Percentiles rank a stretch among this genome's conserved stretches.
Conservation (phyloP, 495 filamentous ascomycete species). For the Aspergillus homomorphus region DNA sequence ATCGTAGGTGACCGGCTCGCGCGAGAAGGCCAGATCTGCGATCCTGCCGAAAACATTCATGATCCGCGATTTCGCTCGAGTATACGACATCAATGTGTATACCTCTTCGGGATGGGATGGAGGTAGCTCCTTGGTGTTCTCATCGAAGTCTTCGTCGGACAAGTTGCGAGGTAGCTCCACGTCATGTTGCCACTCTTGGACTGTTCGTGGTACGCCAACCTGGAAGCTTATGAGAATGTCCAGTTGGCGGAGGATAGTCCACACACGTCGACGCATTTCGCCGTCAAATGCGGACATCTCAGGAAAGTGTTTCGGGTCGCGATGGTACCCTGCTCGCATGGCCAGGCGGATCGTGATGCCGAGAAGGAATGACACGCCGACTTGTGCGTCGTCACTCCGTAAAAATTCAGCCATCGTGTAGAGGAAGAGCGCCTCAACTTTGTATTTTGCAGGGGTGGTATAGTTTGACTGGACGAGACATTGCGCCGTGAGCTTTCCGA, state of each 20-base stretch:
- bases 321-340: constrained; percentile 47
- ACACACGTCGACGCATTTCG: constrained; percentile 46
- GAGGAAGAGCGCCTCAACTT: constrained; percentile 37
- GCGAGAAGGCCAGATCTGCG: constrained; percentile 43
- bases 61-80: constrained; percentile 38
- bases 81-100: constrained; percentile 35
- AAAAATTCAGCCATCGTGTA: constrained; percentile 40
- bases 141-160: constrained; percentile 42
- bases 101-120: constrained; percentile 35
- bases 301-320: constrained; percentile 39
- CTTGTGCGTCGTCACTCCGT: constrained; percentile 33
- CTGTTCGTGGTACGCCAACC: constrained; percentile 43
- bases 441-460: constrained; percentile 9
- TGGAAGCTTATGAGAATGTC: constrained; percentile 46
- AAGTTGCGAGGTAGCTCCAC: constrained; percentile 42
- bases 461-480: constrained; percentile 16
- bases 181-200: constrained; percentile 44
- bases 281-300: constrained; percentile 37
- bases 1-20: constrained; percentile 61
- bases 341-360: constrained; percentile 40
- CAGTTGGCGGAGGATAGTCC: constrained; percentile 38
- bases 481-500: constrained; percentile 11
- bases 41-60: constrained; percentile 46
- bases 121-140: constrained; percentile 34
- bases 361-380: constrained; percentile 36